Conservation (phyloP, 2,329 filamentous ascomycete genomes). For the Microcera coccophila region DNA sequence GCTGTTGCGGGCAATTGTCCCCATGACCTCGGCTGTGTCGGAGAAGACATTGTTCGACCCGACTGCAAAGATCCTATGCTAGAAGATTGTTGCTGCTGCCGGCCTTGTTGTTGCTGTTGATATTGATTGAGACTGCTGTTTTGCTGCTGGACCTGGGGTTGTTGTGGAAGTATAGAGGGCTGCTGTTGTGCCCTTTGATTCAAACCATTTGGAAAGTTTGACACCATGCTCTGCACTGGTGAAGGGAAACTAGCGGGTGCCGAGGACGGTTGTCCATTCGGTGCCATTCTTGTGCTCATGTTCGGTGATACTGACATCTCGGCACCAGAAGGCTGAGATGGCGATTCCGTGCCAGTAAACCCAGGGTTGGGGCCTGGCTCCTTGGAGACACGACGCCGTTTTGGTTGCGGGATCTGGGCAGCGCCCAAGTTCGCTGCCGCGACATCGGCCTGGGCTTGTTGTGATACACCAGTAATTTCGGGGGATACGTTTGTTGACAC, state of each 20-base stretch:
- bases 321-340: constrained; percentile 9
- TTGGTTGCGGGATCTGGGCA: constrained; percentile 17
- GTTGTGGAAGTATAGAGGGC: constrained; percentile 10
- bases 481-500: not conserved
- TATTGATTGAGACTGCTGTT: constrained; percentile 4
- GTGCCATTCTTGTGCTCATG: constrained; percentile 2
- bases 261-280: constrained; percentile 9
- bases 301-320: constrained; percentile 12
- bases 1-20: constrained; percentile 3
- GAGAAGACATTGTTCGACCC: constrained; percentile 4
- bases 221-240: constrained; percentile 8
- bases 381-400: constrained; percentile 27
- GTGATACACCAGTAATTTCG: constrained; percentile 1
- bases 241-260: constrained; percentile 15
- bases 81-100: constrained; percentile 9
- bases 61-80: constrained; percentile 5
- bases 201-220: not conserved
- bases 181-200: constrained; percentile 14
- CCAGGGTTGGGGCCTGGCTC: constrained; percentile 13
- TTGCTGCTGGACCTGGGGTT: constrained; percentile 9
- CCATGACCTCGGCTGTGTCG: constrained; percentile 2
- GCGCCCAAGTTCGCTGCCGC: not conserved
- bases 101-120: constrained; percentile 10
- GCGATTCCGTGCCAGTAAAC: constrained; percentile 4
- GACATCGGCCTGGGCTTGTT: constrained; percentile 1